phyloP scores from a whole-genome alignment of 257 asterid species.

The Catharanthus roseus region DNA sequence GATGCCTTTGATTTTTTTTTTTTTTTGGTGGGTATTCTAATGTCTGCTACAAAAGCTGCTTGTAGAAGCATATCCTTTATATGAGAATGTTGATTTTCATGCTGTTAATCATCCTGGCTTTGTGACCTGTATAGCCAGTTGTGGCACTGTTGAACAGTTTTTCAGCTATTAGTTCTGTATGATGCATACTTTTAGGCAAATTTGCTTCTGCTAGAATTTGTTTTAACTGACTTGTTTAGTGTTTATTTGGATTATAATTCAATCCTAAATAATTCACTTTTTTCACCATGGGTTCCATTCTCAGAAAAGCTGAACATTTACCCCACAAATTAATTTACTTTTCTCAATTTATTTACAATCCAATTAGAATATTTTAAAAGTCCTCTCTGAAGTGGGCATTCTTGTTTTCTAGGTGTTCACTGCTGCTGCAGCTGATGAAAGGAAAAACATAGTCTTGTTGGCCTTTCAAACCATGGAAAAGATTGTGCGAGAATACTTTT shows the following conservation, averaged over 20 bases:
- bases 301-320: too few species aligned
- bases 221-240: neutral
- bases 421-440: slow-evolving; percentile 95
- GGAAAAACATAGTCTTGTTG: slow-evolving; percentile 87
- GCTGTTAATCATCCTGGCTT: neutral
- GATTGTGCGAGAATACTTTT: slow-evolving; percentile 93
- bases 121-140: neutral
- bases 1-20: neutral
- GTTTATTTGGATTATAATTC: too few species aligned
- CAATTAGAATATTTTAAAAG: too few species aligned
- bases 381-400: neutral
- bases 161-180: neutral
- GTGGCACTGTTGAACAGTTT: neutral
- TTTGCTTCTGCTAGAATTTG: neutral
- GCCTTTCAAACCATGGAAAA: slow-evolving; percentile 99
- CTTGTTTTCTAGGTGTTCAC: slow-evolving; percentile 69
- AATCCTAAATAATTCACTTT: too few species aligned
- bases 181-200: neutral
- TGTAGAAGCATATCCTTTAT: neutral
- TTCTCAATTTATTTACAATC: too few species aligned
- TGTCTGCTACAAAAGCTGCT: neutral
- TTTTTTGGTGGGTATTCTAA: neutral
- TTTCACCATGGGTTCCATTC: too few species aligned
- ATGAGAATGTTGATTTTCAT: neutral
- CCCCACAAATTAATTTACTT: too few species aligned